phyloP scores from a whole-genome alignment of 2,329 filamentous ascomycete species.

The Botrytis fragariae region DNA sequence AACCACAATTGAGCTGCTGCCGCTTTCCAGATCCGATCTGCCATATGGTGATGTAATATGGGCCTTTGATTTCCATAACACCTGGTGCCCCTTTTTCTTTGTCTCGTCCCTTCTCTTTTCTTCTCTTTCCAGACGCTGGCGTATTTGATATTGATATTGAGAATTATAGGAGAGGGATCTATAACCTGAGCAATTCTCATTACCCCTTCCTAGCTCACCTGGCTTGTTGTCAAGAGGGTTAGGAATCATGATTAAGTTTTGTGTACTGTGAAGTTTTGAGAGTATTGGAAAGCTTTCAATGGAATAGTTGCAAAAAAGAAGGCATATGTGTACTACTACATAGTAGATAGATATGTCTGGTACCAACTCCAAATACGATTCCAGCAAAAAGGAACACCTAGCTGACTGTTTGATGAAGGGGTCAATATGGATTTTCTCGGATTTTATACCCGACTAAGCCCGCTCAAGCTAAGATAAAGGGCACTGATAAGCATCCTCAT shows the following conservation, averaged over 20 bases:
- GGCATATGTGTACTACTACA: background rate
- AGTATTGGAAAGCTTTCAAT: background rate
- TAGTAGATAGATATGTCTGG: background rate
- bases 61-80: background rate
- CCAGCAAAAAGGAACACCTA: background rate
- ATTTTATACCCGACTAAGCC: background rate
- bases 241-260: background rate
- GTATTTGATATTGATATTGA: too few relatives aligned
- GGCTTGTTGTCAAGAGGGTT: background rate
- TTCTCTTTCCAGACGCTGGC: too few relatives aligned
- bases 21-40: background rate
- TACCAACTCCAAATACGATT: background rate
- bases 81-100: too few relatives aligned
- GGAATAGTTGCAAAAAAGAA: background rate
- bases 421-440: background rate
- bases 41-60: background rate
- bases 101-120: background rate
- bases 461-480: background rate
- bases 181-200: background rate
- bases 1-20: background rate
- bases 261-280: background rate
- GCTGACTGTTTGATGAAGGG: background rate
- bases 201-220: background rate
- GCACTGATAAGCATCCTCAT: constrained; percentile 4
- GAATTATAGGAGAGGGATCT: background rate